phyloP scores from a whole-genome alignment of 2,329 filamentous ascomycete genomes.

The Coleophoma crateriformis region DNA sequence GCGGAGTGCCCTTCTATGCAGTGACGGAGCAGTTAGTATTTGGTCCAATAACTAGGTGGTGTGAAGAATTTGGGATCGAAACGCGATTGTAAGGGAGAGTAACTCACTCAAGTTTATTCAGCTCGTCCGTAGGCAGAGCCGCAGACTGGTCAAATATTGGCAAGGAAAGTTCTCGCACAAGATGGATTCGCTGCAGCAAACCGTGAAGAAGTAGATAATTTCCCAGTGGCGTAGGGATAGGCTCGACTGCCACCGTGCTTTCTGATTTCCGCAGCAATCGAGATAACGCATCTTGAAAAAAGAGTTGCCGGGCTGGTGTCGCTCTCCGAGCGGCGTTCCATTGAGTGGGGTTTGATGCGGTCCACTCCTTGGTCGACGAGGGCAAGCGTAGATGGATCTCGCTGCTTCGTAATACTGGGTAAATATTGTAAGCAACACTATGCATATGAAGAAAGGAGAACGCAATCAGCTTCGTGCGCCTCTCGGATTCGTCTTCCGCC shows the following conservation, averaged over 20 bases:
- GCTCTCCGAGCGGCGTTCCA: conserved; percentile 45
- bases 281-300: conserved; percentile 50
- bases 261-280: conserved; percentile 34
- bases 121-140: too few relatives aligned
- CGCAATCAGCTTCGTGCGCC: conserved; percentile 52
- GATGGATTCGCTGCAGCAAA: conserved; percentile 65
- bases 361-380: conserved; percentile 50
- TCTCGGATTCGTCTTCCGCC: conserved; percentile 50
- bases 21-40: too few relatives aligned
- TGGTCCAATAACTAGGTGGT: conserved; percentile 38
- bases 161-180: conserved; percentile 36
- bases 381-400: conserved; percentile 51
- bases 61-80: conserved; percentile 44
- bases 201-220: conserved; percentile 70
- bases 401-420: conserved; percentile 49
- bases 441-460: conserved; percentile 60
- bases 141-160: too few relatives aligned
- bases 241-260: conserved; percentile 14
- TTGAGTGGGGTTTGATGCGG: conserved; percentile 50
- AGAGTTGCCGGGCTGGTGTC: conserved; percentile 44
- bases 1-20: conserved; percentile 33
- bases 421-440: conserved; percentile 56
- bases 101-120: neutral
- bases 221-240: conserved; percentile 49
- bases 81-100: neutral